Percentiles rank a stretch among this genome's conserved stretches.
Conservation (phyloP, 2,329 filamentous ascomycete species). For the Alternaria infectoria region DNA sequence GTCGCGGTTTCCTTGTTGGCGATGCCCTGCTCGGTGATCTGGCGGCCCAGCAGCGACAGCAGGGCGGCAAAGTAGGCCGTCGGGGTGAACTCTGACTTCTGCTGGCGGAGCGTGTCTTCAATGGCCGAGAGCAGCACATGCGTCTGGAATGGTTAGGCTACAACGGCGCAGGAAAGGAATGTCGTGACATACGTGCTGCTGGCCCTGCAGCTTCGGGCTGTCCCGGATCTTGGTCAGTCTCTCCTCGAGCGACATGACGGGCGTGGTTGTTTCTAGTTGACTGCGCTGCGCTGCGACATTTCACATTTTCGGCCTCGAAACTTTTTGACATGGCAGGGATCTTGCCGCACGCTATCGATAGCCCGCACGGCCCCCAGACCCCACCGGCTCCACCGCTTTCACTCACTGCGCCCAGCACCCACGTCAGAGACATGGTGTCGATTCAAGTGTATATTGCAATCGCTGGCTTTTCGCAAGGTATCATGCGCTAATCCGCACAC, state of each 20-base stretch:
- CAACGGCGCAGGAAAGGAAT: background rate
- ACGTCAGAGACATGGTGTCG: background rate
- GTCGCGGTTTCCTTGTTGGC: constrained; percentile 83
- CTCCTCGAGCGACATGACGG: constrained; percentile 72
- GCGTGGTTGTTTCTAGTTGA: constrained; percentile 16
- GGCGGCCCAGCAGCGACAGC: constrained; percentile 82
- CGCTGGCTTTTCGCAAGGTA: background rate
- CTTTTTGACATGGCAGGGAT: constrained; percentile 22
- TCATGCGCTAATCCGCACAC: constrained; percentile 4
- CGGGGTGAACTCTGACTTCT: constrained; percentile 80
- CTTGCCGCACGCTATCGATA: constrained; percentile 22
- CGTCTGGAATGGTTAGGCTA: constrained; percentile 61
- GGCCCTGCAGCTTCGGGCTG: constrained; percentile 89
- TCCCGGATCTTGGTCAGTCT: constrained; percentile 96
- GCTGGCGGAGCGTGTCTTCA: constrained; percentile 88
- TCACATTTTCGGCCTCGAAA: constrained; percentile 20
- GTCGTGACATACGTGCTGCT: constrained; percentile 74
- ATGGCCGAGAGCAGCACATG: constrained; percentile 87
- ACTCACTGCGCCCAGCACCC: background rate
- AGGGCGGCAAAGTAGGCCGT: constrained; percentile 97
- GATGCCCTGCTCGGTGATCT: constrained; percentile 68
- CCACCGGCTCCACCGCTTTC: constrained; percentile 6
- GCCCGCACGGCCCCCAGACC: constrained; percentile 5
- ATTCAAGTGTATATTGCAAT: constrained; percentile 1
- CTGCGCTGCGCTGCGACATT: background rate